A percentile compares a stretch with the other conserved stretches of the same genome.
These are phyloP conservation scores for Rhytidiadelphus loreus DNA, from an alignment of 225 moss, liverwort and hornwort genomes.

Conservation along the genomic window DNA sequence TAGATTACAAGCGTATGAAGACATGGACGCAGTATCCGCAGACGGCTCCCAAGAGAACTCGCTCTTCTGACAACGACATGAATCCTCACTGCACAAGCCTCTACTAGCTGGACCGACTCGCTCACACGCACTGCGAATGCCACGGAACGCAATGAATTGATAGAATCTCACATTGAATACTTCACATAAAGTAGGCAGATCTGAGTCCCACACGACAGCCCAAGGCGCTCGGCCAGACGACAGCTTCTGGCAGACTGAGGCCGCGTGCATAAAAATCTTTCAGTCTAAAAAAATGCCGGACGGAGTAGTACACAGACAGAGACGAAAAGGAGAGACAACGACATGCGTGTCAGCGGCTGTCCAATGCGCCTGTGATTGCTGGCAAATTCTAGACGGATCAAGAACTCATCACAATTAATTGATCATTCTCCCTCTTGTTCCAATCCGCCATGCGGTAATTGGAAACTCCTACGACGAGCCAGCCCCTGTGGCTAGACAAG, in stretches of 20 bases:
- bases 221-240: neutral
- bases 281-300: neutral
- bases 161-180: constrained; percentile 12
- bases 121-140: neutral
- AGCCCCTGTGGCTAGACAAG: neutral
- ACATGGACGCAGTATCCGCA: neutral
- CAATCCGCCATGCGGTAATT: neutral
- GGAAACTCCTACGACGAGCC: neutral
- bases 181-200: neutral
- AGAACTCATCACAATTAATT: neutral
- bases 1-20: neutral
- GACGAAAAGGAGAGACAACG: neutral
- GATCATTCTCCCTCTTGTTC: neutral
- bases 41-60: neutral
- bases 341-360: neutral
- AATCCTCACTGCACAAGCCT: neutral
- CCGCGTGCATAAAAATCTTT: neutral
- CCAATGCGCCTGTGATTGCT: neutral
- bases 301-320: neutral
- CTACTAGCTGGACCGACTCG: neutral
- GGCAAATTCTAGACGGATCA: neutral
- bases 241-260: constrained; percentile 6
- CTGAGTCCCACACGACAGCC: neutral
- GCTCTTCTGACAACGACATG: neutral
- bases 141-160: neutral